A percentile compares a stretch with the other conserved stretches of the same genome.
These are phyloP conservation scores for Raffaelea arxii DNA, from an alignment of 2,329 filamentous ascomycete species.

Conservation along the genomic window DNA sequence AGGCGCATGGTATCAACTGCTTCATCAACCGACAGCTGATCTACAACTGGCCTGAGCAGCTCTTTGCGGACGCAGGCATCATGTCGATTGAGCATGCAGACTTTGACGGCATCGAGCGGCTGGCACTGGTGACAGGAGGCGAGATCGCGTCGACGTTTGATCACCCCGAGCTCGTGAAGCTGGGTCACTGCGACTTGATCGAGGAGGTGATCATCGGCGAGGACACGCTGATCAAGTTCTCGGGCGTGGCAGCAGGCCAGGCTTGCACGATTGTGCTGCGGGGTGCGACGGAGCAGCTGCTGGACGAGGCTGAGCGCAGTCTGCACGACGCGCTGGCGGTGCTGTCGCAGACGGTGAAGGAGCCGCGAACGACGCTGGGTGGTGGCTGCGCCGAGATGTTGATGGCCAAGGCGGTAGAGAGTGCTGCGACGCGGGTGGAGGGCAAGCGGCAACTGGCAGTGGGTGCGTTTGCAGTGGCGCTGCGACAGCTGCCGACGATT, in stretches of 20 bases:
- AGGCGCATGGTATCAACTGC: constrained; percentile 98
- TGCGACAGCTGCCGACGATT: constrained; percentile 91
- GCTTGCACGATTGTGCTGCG: constrained; percentile 96
- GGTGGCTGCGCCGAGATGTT: constrained; percentile 97
- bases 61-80: constrained; percentile 95
- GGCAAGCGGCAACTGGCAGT: constrained; percentile 96
- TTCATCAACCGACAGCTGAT: constrained; percentile 99
- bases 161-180: constrained; percentile 92
- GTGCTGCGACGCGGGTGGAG: constrained; percentile 83
- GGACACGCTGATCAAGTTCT: constrained; percentile 95
- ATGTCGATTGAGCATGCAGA: constrained; percentile 98
- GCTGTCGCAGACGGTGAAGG: constrained; percentile 89
- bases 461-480: constrained; percentile 75
- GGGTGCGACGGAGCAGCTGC: constrained; percentile 89
- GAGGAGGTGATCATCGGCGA: constrained; percentile 98
- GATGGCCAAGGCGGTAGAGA: constrained; percentile 97
- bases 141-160: constrained; percentile 98
- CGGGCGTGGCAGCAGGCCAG: constrained; percentile 83
- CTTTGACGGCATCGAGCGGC: constrained; percentile 92
- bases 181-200: constrained; percentile 89
- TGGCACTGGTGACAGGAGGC: constrained; percentile 90
- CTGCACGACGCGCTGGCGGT: constrained; percentile 94
- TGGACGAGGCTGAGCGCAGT: constrained; percentile 93
- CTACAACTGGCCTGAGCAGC: constrained; percentile 99
- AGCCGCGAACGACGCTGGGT: constrained; percentile 87